phyloP scores from a whole-genome alignment of 2,329 filamentous ascomycete genomes.

The Trichoderma aggressivum region DNA sequence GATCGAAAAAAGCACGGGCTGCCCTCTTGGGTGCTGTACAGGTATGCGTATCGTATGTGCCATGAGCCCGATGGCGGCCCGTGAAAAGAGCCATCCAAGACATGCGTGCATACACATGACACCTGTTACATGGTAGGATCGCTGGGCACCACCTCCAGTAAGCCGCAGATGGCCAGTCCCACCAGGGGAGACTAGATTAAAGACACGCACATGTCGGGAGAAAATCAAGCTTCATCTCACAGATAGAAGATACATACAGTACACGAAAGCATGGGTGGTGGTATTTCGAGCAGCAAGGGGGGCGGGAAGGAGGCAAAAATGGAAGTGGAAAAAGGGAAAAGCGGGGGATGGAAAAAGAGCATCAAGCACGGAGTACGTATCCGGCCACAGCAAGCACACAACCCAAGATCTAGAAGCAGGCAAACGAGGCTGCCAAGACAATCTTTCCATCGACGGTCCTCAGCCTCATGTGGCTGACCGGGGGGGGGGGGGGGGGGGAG shows the following conservation, averaged over 20 bases:
- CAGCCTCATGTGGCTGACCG: conserved; percentile 9
- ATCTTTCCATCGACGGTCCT: not conserved
- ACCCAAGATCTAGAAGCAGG: not conserved
- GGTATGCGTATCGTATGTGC: not conserved
- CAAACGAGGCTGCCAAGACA: conserved; percentile 4
- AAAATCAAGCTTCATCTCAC: not conserved
- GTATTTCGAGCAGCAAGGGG: not conserved
- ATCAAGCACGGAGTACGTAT: not conserved
- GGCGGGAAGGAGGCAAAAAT: not conserved
- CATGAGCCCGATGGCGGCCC: not conserved
- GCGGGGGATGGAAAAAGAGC: not conserved
- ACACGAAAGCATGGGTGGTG: not conserved
- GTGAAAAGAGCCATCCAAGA: not conserved
- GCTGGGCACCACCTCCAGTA: not conserved
- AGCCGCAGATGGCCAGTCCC: not conserved
- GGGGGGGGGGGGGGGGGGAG: not conserved
- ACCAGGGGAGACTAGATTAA: not conserved
- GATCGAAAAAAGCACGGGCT: not conserved
- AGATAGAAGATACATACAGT: not conserved
- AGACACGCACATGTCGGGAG: not conserved
- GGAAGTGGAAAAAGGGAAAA: not conserved
- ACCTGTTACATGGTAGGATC: conserved; percentile 5
- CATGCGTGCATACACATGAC: not conserved
- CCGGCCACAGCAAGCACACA: not conserved
- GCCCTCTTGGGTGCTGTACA: not conserved